Base-by-base conservation (phyloP, 306 rosid species). In the Astragalus membranaceus region DNA sequence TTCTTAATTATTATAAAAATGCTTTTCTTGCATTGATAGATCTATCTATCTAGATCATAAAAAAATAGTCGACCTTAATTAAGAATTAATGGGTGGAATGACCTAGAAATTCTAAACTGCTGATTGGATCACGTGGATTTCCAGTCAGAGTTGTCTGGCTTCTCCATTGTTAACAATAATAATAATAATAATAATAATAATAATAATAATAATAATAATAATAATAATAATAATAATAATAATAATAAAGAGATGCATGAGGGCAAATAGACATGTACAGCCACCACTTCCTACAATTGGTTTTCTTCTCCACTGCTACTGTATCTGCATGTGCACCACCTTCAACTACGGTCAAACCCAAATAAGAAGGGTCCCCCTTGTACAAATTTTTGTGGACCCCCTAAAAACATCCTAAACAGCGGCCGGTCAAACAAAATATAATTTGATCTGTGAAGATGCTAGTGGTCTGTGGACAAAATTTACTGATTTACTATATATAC, bases 81-180 rank as follows among this genome's bases (percentile, higher is more conserved):
- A 29, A 46, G 33, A 66, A 48, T 47, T 36, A 26, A 64, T 64
- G 2, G 35, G 64, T 37, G 61, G 75, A 33, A 69, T 66, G 88
- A 29, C 88, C 85, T 85, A 76, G 85, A 86, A 81, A 33, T 81
- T 77, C 65, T 69, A 75, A 82, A 69, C 84, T 1, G 42, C 44
- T 75, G 81, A 75, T 81, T 66, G 83, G 64, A 74, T 84, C 98
- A 87, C 89, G 80, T 89, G 98, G 86, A 65, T 76, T 71, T 61
- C 64, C 16, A 10, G 43, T 63, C 78, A 81, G 67, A 67, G 55
- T 39, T 77, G 84, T 84, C 83, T 76, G 76, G 48, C 61, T 69
- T 60, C 59, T 49, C 71, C 46, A 7, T 53, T 36, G n/a, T n/a
- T n/a, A n/a, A n/a, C n/a, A 0, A 37, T 59, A 0, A 37, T 65